These are phyloP conservation scores for Trichoderma atroviride DNA, from an alignment of 2,329 filamentous ascomycete species.

Conservation along the genomic window DNA sequence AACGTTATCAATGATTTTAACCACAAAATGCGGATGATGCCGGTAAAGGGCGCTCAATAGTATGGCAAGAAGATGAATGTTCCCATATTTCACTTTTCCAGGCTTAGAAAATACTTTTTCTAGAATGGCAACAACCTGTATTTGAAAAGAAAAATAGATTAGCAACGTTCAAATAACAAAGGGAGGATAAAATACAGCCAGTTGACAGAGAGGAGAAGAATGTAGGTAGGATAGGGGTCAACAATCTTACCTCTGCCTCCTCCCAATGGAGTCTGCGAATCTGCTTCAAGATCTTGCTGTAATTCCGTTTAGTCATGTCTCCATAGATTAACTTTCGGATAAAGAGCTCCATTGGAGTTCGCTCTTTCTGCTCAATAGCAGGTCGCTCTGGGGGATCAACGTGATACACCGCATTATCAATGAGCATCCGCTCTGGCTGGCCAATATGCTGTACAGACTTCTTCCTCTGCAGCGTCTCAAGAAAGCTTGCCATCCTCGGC, in stretches of 20 bases:
- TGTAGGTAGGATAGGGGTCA: background rate
- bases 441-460: conserved; percentile 94
- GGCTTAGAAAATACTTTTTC: conserved; percentile 95
- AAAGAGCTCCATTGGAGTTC: conserved; percentile 89
- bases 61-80: conserved; percentile 90
- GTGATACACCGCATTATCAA: conserved; percentile 97
- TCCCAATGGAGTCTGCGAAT: conserved; percentile 98
- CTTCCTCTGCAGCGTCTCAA: conserved; percentile 94
- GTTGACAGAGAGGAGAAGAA: background rate
- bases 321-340: conserved; percentile 90
- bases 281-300: conserved; percentile 91
- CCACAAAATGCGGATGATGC: conserved; percentile 88
- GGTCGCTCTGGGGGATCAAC: conserved; percentile 93
- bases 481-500: conserved; percentile 88
- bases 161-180: background rate
- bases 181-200: background rate
- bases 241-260: conserved; percentile 68
- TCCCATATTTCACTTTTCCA: conserved; percentile 96
- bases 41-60: conserved; percentile 85
- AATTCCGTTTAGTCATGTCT: conserved; percentile 91
- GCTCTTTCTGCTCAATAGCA: conserved; percentile 94
- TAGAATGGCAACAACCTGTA: conserved; percentile 69
- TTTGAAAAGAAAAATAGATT: conserved; percentile 11
- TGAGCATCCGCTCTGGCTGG: conserved; percentile 95
- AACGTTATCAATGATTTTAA: conserved; percentile 88